These are phyloP conservation scores for Pezizomycotina sp. DNA, from an alignment of 2,329 filamentous ascomycete species.

Conservation along the genomic window DNA sequence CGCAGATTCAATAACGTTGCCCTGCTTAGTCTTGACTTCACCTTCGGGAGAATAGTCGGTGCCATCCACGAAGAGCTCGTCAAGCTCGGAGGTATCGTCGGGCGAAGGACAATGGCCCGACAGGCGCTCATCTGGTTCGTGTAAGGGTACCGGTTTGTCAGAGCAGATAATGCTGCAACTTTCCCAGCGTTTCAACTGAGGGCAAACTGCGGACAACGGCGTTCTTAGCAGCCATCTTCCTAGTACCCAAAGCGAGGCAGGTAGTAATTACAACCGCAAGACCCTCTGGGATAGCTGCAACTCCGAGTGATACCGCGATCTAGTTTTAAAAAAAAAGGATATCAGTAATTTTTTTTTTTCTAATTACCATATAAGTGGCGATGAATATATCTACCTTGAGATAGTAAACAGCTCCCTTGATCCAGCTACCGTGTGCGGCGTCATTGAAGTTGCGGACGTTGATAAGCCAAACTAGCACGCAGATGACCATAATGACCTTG, in stretches of 20 bases:
- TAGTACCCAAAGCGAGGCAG: slow-evolving; percentile 83
- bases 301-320: slow-evolving; percentile 94
- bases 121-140: slow-evolving; percentile 99
- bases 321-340: slow-evolving; percentile 14
- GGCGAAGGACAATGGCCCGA: slow-evolving; percentile 62
- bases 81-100: slow-evolving; percentile 8
- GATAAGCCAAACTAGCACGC: slow-evolving; percentile 92
- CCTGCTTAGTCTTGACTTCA: slow-evolving; percentile 41
- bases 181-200: slow-evolving; percentile 89
- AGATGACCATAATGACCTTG: slow-evolving; percentile 96
- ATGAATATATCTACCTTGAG: slow-evolving; percentile 43
- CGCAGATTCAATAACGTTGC: slow-evolving; percentile 41
- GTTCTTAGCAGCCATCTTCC: slow-evolving; percentile 98
- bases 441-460: slow-evolving; percentile 97
- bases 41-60: slow-evolving; percentile 64
- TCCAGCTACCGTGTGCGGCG: slow-evolving; percentile 78
- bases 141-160: slow-evolving; percentile 94
- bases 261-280: slow-evolving; percentile 98
- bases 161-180: slow-evolving; percentile 99
- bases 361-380: neutral
- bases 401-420: slow-evolving; percentile 97
- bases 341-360: neutral
- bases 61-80: slow-evolving; percentile 54
- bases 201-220: slow-evolving; percentile 90
- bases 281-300: slow-evolving; percentile 93